Evolutionary conservation across 768 basidiomycete genomes (phyloP).

Genomic region (Leccinum pellstonianum): DNA sequence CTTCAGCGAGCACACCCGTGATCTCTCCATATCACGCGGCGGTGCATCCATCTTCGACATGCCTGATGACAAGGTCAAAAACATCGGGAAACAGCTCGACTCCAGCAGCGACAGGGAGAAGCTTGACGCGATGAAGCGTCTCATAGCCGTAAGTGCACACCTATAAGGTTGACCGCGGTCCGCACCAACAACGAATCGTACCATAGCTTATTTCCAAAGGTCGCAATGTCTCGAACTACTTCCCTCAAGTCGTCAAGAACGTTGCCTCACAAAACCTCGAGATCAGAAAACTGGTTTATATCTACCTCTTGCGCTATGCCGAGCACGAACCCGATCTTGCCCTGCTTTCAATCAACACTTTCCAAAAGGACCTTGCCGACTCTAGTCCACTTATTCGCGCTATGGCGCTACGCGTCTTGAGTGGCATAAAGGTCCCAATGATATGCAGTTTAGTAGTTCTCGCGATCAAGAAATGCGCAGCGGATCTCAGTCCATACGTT

Average conservation of each 20-base stretch:
- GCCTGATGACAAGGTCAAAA: slow-evolving; percentile 77
- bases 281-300: slow-evolving; percentile 95
- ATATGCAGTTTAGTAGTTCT: slow-evolving; percentile 83
- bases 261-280: slow-evolving; percentile 92
- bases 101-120: slow-evolving; percentile 87
- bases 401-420: slow-evolving; percentile 92
- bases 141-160: slow-evolving; percentile 74
- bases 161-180: neutral
- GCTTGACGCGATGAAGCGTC: slow-evolving; percentile 90
- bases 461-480: slow-evolving; percentile 89
- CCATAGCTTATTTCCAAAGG: slow-evolving; percentile 87
- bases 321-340: slow-evolving; percentile 93
- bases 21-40: slow-evolving; percentile 58
- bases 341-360: slow-evolving; percentile 95
- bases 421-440: slow-evolving; percentile 87
- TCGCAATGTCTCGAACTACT: slow-evolving; percentile 88
- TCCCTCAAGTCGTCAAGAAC: slow-evolving; percentile 96
- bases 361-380: slow-evolving; percentile 94
- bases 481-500: slow-evolving; percentile 92
- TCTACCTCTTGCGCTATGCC: slow-evolving; percentile 93
- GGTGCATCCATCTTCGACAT: slow-evolving; percentile 60
- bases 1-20: slow-evolving; percentile 76
- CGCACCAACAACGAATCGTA: slow-evolving; percentile 1
- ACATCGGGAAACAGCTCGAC: slow-evolving; percentile 85
- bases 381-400: slow-evolving; percentile 91